Evolutionary conservation across 495 filamentous ascomycete species (phyloP).

Genomic region (Ascobolus immersus): DNA sequence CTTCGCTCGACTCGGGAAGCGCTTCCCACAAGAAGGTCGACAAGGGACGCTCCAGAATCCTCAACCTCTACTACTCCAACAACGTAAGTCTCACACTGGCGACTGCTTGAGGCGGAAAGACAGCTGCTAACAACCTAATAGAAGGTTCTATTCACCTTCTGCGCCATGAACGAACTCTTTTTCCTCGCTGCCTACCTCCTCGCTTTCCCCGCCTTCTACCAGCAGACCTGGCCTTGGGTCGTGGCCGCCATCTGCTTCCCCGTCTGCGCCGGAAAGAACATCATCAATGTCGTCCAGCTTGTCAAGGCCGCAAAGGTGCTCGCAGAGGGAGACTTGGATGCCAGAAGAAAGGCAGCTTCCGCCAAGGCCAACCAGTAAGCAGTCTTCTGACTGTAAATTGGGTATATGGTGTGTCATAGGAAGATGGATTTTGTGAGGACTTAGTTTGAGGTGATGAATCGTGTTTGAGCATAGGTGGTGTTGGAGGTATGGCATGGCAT

Average conservation of each 20-base stretch:
- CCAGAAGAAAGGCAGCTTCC: constrained; percentile 25
- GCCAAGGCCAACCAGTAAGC: too few relatives aligned
- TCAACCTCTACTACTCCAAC: constrained; percentile 92
- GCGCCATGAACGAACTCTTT: constrained; percentile 75
- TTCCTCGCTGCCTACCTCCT: constrained; percentile 96
- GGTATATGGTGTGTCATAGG: too few relatives aligned
- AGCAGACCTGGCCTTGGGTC: constrained; percentile 65
- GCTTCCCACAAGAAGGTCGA: constrained; percentile 69
- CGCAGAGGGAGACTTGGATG: constrained; percentile 54
- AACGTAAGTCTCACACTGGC: constrained; percentile 32
- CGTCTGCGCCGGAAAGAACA: constrained; percentile 74
- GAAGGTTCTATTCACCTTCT: constrained; percentile 79
- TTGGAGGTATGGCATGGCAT: too few relatives aligned
- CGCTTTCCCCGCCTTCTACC: constrained; percentile 66
- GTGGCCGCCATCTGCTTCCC: constrained; percentile 58
- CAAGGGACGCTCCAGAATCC: constrained; percentile 44
- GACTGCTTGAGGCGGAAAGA: background rate
- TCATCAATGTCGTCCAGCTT: constrained; percentile 81
- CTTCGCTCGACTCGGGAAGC: constrained; percentile 15
- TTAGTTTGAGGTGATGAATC: too few relatives aligned
- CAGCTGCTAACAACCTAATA: constrained; percentile 17
- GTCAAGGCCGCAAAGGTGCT: constrained; percentile 83
- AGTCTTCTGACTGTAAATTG: too few relatives aligned
- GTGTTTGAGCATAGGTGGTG: too few relatives aligned
- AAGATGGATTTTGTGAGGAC: too few relatives aligned